These are phyloP conservation scores for Fusarium sp. DNA, from an alignment of 2,329 filamentous ascomycete species.

Conservation along the genomic window DNA sequence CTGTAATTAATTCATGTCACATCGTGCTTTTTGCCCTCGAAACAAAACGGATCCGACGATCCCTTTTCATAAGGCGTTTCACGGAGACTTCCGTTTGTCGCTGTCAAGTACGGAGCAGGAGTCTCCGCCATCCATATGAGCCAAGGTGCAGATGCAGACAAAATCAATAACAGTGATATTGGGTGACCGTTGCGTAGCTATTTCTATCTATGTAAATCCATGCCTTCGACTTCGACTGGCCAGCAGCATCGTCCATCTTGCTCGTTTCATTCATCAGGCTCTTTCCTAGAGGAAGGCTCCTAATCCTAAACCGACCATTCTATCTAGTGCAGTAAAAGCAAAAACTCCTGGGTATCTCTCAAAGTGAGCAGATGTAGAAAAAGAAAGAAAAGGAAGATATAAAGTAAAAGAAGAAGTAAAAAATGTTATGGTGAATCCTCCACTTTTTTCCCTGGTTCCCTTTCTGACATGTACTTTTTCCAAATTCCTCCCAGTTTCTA, in stretches of 20 bases:
- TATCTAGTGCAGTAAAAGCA: conserved; percentile 39
- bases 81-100: neutral
- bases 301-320: conserved; percentile 37
- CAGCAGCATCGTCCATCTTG: conserved; percentile 44
- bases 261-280: conserved; percentile 43
- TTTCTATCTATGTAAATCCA: conserved; percentile 42
- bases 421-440: conserved; percentile 10
- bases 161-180: conserved; percentile 30
- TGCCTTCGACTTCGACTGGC: conserved; percentile 40
- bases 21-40: conserved; percentile 30
- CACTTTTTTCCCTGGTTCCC: conserved; percentile 3
- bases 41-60: conserved; percentile 35
- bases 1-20: conserved; percentile 38
- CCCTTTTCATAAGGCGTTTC: conserved; percentile 33
- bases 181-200: conserved; percentile 35
- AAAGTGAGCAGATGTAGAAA: conserved; percentile 40
- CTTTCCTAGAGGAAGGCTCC: conserved; percentile 32
- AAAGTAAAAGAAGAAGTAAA: conserved; percentile 4
- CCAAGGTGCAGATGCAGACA: neutral
- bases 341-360: conserved; percentile 44
- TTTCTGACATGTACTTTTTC: conserved; percentile 19
- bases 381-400: conserved; percentile 23
- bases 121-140: neutral
- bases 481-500: conserved; percentile 14
- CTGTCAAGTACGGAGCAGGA: neutral